Base-by-base conservation (phyloP, 352 stramenopile genomes). In the Phytopythium helicoides region DNA sequence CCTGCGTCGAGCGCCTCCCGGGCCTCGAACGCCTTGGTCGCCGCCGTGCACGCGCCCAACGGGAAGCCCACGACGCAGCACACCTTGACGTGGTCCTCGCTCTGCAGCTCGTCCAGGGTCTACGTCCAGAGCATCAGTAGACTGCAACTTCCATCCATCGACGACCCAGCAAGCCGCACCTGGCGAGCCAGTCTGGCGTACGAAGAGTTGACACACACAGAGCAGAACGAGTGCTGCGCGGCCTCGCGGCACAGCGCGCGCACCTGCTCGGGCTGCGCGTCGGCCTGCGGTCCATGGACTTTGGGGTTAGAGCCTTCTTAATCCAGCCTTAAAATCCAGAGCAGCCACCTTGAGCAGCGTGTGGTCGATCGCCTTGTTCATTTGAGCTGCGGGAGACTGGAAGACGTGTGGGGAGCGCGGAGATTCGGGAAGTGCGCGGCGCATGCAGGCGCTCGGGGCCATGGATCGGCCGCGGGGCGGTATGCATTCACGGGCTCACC, bases 1-100 rank as follows among this genome's bases (percentile, higher is more conserved):
- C 86, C 86, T 7, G 73, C 71, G 19, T 80, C 64, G 25, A 95
- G 62, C 38, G 71, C 87, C 40, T 77, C 63, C 45, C 80, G 56
- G 10, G 84, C 70, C 50, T 95, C 86, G 33, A 90, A 87, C 7
- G 71, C 77, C 63, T 94, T 94, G 53, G 75, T 72, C 7, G 72
- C 66, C 0, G 79, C 62, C 19, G 68, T 73, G 21, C 64, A 73
- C 4, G 77, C 81, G 19, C 86, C 84, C 15, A 94, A 62, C 3
- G 86, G 86, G 51, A 95, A 95, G 16, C 82, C 84, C 19, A 95
- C 80, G 15, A 81, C 81, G 40, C 81, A 89, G 66, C 83, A 94
- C 39, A 95, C 84, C 41, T 91, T 89, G 38, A 93, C 81, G 41
- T 75, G 70, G 10, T 55, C 55, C 40, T 61, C 75, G 34, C 23